phyloP scores from a whole-genome alignment of 805 yeast genomes.

The Starmerella etchellsii region DNA sequence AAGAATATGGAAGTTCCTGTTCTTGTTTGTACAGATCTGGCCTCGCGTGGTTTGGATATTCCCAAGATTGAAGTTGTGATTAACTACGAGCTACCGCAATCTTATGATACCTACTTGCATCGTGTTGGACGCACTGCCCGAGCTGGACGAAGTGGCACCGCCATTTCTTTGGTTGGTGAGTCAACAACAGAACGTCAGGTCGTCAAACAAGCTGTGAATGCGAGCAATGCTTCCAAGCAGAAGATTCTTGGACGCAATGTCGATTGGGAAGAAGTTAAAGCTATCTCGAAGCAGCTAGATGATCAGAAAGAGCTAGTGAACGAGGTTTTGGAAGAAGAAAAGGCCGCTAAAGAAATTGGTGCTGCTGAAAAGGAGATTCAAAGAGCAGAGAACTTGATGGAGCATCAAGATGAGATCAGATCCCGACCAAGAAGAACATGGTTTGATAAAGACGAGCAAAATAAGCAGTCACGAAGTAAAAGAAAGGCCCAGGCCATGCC shows the following conservation, averaged over 20 bases:
- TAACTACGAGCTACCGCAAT: conserved; percentile 91
- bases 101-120: conserved; percentile 82
- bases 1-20: conserved; percentile 74
- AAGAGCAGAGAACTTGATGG: conserved; percentile 73
- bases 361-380: conserved; percentile 83
- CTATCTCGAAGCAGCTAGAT: conserved; percentile 47
- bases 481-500: conserved; percentile 15
- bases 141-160: conserved; percentile 93
- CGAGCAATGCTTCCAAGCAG: conserved; percentile 37
- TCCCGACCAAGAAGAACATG: conserved; percentile 93
- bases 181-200: conserved; percentile 71
- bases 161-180: conserved; percentile 91
- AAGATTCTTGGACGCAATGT: conserved; percentile 66
- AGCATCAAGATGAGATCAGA: conserved; percentile 67
- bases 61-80: conserved; percentile 93
- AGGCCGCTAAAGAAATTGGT: conserved; percentile 71
- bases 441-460: conserved; percentile 49
- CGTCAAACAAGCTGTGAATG: conserved; percentile 70
- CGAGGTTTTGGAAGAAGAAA: conserved; percentile 78
- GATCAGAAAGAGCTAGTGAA: conserved; percentile 47
- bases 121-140: conserved; percentile 99
- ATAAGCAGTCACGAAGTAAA: conserved; percentile 29
- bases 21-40: conserved; percentile 90
- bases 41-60: conserved; percentile 98
- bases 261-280: conserved; percentile 79